Percentiles rank a stretch among this genome's conserved stretches.
phyloP scores from a whole-genome alignment of 345 rosid genomes.

The Nasturtium officinale region DNA sequence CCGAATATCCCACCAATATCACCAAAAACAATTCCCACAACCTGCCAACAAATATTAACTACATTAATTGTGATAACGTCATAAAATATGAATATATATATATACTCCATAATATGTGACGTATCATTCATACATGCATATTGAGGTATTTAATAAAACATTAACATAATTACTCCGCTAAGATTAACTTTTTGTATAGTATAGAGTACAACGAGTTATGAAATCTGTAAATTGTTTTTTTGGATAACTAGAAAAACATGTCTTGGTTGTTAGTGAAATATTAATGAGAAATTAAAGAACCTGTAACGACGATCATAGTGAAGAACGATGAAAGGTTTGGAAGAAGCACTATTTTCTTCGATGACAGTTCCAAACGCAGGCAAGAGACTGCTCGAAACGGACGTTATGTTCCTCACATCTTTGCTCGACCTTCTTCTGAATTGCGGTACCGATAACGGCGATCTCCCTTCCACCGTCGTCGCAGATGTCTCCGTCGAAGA shows the following conservation, averaged over 20 bases:
- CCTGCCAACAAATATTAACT: constrained; percentile 43
- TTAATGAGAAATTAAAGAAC: constrained; percentile 38
- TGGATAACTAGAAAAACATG: not conserved
- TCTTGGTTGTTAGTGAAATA: not conserved
- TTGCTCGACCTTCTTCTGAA: constrained; percentile 61
- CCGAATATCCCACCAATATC: constrained; percentile 71
- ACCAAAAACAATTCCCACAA: constrained; percentile 83
- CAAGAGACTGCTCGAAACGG: constrained; percentile 80
- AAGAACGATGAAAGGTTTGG: constrained; percentile 59
- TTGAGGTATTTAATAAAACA: not conserved
- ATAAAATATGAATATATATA: too few species aligned
- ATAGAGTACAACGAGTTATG: too few species aligned
- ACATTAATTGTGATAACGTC: not conserved
- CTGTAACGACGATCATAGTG: constrained; percentile 91
- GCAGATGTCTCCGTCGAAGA: constrained; percentile 35
- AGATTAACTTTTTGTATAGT: too few species aligned
- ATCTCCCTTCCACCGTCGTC: constrained; percentile 39
- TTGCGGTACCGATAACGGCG: constrained; percentile 51
- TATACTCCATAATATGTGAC: too few species aligned
- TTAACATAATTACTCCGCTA: not conserved
- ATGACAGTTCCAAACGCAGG: constrained; percentile 87
- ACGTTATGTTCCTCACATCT: constrained; percentile 60
- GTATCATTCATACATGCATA: too few species aligned
- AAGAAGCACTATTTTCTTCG: constrained; percentile 51
- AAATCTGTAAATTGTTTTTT: too few species aligned